Evolutionary conservation across 163 green algal species (phyloP), one percentile per base, ranked within the genome.

Genomic region (Botryococcus braunii): DNA sequence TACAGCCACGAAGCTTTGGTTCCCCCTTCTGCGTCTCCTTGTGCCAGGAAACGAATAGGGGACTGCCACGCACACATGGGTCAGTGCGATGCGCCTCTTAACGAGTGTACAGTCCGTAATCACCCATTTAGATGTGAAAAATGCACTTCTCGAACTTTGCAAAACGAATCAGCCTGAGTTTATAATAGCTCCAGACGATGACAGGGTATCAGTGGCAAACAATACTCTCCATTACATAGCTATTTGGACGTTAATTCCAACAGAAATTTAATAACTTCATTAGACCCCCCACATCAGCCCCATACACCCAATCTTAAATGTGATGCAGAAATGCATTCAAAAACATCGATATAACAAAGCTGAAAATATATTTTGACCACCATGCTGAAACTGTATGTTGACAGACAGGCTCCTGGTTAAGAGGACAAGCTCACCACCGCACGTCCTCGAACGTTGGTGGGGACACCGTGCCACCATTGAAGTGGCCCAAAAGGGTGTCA

Each of bases 31-130:
- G 36, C 27, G 46, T 46, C 4, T 34, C 40, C 50, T 89, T 93
- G 68, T 91, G 92, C 89, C 89, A 95, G 0, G 88, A 95, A 17
- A 95, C 89, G 69, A 95, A 95, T 13, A 95, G 59, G 0, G 89
- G 85, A 57, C 86, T 90, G 82, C 69, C 62, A n/a, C n/a, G n/a
- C n/a, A n/a, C n/a, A n/a, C n/a, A n/a, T n/a, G n/a, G n/a, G n/a
- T n/a, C n/a, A n/a, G n/a, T n/a, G n/a, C n/a, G n/a, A n/a, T n/a
- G n/a, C n/a, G n/a, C n/a, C n/a, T n/a, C n/a, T n/a, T n/a, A n/a
- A n/a, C n/a, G n/a, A n/a, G n/a, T n/a, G n/a, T n/a, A n/a, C n/a
- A 2, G 27, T 23, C 25, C 63, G 23, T 31, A 25, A 60, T 39
- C 41, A 7, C 9, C 57, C 38, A 8, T n/a, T 50, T 27, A 67